Evolutionary conservation across 257 asterid species (phyloP), one percentile per base, ranked within the genome.

Genomic region (Scutellaria baicalensis): DNA sequence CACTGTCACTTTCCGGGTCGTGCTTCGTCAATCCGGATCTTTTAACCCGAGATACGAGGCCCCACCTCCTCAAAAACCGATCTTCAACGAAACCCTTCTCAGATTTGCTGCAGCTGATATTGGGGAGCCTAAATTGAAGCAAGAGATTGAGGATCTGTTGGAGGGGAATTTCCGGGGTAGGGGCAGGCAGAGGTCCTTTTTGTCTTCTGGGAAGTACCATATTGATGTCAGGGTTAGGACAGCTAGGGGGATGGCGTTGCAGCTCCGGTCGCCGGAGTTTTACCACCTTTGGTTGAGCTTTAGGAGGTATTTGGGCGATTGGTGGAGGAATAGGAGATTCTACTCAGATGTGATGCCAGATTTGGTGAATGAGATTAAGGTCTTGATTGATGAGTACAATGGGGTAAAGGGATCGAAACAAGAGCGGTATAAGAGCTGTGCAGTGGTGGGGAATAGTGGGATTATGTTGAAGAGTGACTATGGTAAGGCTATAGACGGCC

Each of bases 401-500:
- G 86, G 82, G 50, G 35, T 6, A 69, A 60, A 23, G 77, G 72
- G 6, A 9, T 59, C 1, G 6, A 6, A 1, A 40, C 62, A 47
- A 0, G 74, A 23, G 61, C 86, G 71, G 50, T 94, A 84, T 40
- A 70, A 67, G 57, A 86, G 88, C 61, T 94, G 99, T 62, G 97
- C 99, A 7, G 95, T 94, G 52, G 97, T 94, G 43, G 99, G 99
- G 5, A 94, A 94, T 50, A 94, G 99, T 73, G 99, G 99, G 69
- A 86, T 94, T 65, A 59, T 94, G 27, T 67, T 94, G 79, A 84
- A 85, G 44, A 77, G 61, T 11, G 82, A 68, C 40, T 59, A 81
- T 49, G 99, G 99, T 1, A 66, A 70, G 63, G 8, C 79, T 45
- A 89, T 94, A 39, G 99, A 94, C 59, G 64, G 85, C 55, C 96